Conservation (phyloP, 2,329 filamentous ascomycete genomes). For the Cordyceps tenuipes region DNA sequence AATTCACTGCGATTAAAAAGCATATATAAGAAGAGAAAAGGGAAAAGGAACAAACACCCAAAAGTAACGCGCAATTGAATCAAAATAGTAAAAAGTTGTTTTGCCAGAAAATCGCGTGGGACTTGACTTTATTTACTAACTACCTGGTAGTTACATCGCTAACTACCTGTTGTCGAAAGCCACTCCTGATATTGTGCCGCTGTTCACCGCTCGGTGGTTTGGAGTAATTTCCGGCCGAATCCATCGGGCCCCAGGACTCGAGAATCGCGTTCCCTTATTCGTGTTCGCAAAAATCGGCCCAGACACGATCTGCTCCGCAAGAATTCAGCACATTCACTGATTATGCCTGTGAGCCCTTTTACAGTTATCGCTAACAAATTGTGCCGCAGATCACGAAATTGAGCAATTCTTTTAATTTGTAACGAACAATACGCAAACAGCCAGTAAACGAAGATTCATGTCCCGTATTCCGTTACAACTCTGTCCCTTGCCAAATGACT, state of each 20-base stretch:
- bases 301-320: too few species aligned
- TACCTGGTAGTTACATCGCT: too few species aligned
- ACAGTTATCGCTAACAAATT: not conserved
- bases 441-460: conserved; percentile 1
- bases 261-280: conserved; percentile 3
- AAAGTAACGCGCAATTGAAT: not conserved
- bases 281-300: not conserved
- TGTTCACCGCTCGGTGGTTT: conserved; percentile 21
- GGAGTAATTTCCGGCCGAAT: conserved; percentile 16
- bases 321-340: too few species aligned
- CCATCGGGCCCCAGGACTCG: conserved; percentile 5
- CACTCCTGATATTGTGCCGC: conserved; percentile 18
- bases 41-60: not conserved
- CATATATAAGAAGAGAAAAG: not conserved
- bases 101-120: too few species aligned
- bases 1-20: not conserved
- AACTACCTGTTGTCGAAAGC: not conserved
- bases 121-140: too few species aligned
- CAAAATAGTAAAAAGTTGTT: too few species aligned
- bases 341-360: too few species aligned
- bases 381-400: not conserved
- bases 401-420: not conserved
- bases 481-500: not conserved
- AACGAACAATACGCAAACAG: not conserved
- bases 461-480: conserved; percentile 1